Evolutionary conservation across 164 flowering plant genomes (phyloP).

Genomic region (Vitis riparia): DNA sequence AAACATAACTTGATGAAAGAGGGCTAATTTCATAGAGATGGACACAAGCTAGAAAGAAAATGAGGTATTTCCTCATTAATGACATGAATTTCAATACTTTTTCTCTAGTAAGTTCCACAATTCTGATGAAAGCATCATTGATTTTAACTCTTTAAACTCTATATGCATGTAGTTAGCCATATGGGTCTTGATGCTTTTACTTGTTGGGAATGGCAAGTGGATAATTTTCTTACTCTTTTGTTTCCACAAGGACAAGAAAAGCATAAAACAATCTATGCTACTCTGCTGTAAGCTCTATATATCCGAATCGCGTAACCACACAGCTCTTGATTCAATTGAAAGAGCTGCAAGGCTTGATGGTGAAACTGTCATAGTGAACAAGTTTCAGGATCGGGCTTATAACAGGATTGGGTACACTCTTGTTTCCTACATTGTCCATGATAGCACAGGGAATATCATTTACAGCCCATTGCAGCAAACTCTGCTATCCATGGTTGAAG

Average conservation of each 20-base stretch:
- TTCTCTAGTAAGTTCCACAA: too few relatives aligned
- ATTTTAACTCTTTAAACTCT: too few relatives aligned
- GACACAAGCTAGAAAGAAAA: too few relatives aligned
- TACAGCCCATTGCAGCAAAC: slow-evolving; percentile 55
- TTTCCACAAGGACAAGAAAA: slow-evolving; percentile 31
- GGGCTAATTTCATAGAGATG: too few relatives aligned
- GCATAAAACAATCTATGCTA: slow-evolving; percentile 36
- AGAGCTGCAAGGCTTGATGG: slow-evolving; percentile 46
- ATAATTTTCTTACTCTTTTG: not conserved
- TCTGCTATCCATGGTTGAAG: slow-evolving; percentile 60
- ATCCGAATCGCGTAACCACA: slow-evolving; percentile 58
- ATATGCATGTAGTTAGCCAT: too few relatives aligned
- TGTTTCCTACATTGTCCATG: slow-evolving; percentile 49
- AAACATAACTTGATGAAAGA: too few relatives aligned
- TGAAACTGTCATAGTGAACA: slow-evolving; percentile 55
- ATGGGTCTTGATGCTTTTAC: too few relatives aligned
- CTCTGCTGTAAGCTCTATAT: slow-evolving; percentile 70
- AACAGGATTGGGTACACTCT: slow-evolving; percentile 62
- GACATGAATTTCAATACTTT: too few relatives aligned
- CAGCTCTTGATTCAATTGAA: slow-evolving; percentile 61
- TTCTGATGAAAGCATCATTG: too few relatives aligned
- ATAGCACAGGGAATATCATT: slow-evolving; percentile 28
- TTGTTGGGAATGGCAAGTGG: too few relatives aligned
- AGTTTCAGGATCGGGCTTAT: slow-evolving; percentile 62
- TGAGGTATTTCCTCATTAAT: too few relatives aligned